Evolutionary conservation across 495 filamentous ascomycete species (phyloP), one percentile per base, ranked within the genome.

Genomic region (Xylaria flabelliformis): DNA sequence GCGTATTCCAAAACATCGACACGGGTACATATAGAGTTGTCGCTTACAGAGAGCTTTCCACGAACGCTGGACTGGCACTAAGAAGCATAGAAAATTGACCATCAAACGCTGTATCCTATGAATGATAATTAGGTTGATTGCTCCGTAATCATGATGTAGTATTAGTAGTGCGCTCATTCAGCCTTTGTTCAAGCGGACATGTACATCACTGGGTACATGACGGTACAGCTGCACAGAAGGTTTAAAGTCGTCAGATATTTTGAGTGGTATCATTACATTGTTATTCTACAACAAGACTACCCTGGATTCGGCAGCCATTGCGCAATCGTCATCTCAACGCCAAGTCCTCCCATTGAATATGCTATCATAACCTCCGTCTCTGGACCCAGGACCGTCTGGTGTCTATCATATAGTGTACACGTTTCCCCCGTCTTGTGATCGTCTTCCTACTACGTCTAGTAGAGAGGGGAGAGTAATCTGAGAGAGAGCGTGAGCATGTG

Each of bases 391-490:
- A 34, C 29, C 41, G 26, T 32, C 41, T 36, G 29, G 29, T 39
- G 39, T 36, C 10, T 56, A 6, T 32, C 50, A 53, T 56, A 56
- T 56, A 56, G 48, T 55, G 34, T 53, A 67, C 51, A 69, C 21
- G 24, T 58, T 48, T 46, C 7, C 66, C 66, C 19, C 53, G 6
- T 36, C 9, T 24, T 0, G 29, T 56, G 12, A 17, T 17, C 26
- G 53, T 56, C 26, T 32, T 56, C 19, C 34, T 17, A 41, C n/a
- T 17, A 41, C 26, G 24, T 73, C 78, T 85, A 89, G 69, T 90
- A 91, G 74, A 94, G 88, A 48, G 91, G 91, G 44, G 91, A 94
- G 80, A 94, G 89, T 58, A 94, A 84, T 80, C 91, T 93, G 65
- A 44, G 39, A 5, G 39, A 5, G 19, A 21, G 51, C n/a, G 59